Percentiles rank a stretch among this genome's conserved stretches.
Conservation (phyloP, 768 basidiomycete genomes). For the Sporobolomyces roseus region DNA sequence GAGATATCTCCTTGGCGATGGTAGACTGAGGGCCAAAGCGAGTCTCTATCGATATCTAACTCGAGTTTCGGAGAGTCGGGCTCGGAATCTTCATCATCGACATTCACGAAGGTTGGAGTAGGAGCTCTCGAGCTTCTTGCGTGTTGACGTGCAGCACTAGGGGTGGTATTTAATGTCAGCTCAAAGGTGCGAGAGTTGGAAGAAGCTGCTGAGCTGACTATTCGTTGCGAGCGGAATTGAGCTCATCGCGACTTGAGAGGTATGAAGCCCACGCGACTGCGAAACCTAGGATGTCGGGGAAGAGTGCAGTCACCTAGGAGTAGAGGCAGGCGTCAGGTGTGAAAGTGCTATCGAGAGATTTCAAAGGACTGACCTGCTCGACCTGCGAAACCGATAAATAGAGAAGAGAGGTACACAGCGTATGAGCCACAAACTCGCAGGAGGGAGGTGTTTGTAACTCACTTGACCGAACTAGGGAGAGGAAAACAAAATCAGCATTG, state of each 20-base stretch:
- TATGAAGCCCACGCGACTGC: neutral
- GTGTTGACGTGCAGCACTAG: too few species aligned
- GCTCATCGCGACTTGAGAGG: neutral
- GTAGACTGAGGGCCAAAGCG: neutral
- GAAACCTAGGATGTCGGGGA: slow-evolving; percentile 13
- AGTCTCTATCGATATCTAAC: neutral
- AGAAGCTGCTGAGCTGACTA: too few species aligned
- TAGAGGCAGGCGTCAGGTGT: neutral
- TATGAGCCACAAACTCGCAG: too few species aligned
- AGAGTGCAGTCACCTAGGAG: slow-evolving; percentile 18
- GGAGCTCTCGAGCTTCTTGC: too few species aligned
- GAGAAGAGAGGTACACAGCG: too few species aligned
- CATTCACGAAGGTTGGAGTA: too few species aligned
- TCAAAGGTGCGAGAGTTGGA: too few species aligned
- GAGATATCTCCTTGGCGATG: too few species aligned
- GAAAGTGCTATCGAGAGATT: neutral
- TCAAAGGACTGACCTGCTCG: neutral
- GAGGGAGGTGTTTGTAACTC: too few species aligned
- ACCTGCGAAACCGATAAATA: too few species aligned
- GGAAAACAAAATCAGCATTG: neutral
- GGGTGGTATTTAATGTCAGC: too few species aligned
- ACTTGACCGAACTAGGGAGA: slow-evolving; percentile 1
- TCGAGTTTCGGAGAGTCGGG: neutral
- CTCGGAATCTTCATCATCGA: too few species aligned
- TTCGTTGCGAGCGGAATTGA: neutral